A percentile compares a stretch with the other conserved stretches of the same genome.
Conservation (phyloP, 1,284 basidiomycete genomes). For the Puccinia triticina region DNA sequence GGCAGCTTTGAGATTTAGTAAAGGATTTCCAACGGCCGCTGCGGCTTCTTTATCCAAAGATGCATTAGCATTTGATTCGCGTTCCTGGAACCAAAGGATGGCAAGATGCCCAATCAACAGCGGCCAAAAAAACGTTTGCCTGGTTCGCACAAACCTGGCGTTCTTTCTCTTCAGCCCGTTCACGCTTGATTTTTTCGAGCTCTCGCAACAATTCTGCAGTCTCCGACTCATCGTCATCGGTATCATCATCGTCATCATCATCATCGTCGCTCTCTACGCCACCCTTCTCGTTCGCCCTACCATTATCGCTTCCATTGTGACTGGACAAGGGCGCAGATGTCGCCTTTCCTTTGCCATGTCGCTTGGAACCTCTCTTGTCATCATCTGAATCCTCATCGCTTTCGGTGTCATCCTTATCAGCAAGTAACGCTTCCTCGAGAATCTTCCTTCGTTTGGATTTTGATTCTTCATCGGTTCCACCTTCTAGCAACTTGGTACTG, state of each 20-base stretch:
- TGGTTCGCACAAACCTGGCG: slow-evolving; percentile 60
- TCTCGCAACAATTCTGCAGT: slow-evolving; percentile 78
- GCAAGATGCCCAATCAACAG: slow-evolving; percentile 21
- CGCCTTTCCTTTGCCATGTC: slow-evolving; percentile 14
- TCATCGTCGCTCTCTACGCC: slow-evolving; percentile 51
- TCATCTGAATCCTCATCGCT: slow-evolving; percentile 63
- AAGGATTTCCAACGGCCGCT: slow-evolving; percentile 80
- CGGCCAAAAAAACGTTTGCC: background rate
- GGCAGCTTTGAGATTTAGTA: slow-evolving; percentile 84
- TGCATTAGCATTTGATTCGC: slow-evolving; percentile 71
- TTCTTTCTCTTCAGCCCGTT: slow-evolving; percentile 87
- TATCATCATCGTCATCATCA: slow-evolving; percentile 52
- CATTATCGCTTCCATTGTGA: slow-evolving; percentile 61
- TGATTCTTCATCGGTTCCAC: slow-evolving; percentile 50
- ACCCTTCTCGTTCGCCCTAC: slow-evolving; percentile 59
- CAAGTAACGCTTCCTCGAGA: slow-evolving; percentile 76
- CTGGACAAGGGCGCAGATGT: background rate
- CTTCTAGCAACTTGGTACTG: slow-evolving; percentile 35
- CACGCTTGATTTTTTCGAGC: slow-evolving; percentile 90
- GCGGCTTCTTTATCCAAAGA: slow-evolving; percentile 73
- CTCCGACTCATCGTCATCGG: slow-evolving; percentile 68
- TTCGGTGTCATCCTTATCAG: slow-evolving; percentile 83
- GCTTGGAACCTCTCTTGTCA: slow-evolving; percentile 19
- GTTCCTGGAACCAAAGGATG: slow-evolving; percentile 64
- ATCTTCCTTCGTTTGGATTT: slow-evolving; percentile 60